Conservation (phyloP, 2,329 filamentous ascomycete species). For the Furcasterigmium sp. region DNA sequence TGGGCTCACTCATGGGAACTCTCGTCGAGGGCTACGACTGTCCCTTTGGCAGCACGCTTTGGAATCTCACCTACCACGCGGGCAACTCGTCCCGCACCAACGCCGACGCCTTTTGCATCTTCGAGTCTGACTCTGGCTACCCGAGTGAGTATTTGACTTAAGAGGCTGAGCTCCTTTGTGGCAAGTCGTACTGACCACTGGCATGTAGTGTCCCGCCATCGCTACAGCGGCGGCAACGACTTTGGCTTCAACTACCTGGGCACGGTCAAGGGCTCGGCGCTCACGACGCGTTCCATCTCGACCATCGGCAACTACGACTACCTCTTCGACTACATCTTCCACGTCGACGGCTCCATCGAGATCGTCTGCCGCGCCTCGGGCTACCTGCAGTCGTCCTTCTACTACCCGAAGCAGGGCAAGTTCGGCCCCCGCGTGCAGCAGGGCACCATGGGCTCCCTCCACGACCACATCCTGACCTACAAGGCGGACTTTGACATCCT, state of each 20-base stretch:
- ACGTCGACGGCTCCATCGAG: constrained; percentile 30
- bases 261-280: constrained; percentile 24
- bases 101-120: constrained; percentile 30
- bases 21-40: constrained; percentile 37
- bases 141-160: constrained; percentile 9
- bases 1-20: constrained; percentile 27
- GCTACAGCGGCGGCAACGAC: constrained; percentile 14
- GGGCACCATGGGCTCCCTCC: constrained; percentile 25
- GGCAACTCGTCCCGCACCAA: constrained; percentile 21
- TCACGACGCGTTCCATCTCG: constrained; percentile 15
- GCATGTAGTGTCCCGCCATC: constrained; percentile 26
- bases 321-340: constrained; percentile 29
- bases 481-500: constrained; percentile 34
- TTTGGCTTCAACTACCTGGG: constrained; percentile 23
- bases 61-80: constrained; percentile 24
- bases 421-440: constrained; percentile 29
- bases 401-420: constrained; percentile 23
- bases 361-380: constrained; percentile 32
- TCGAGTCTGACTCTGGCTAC: constrained; percentile 28
- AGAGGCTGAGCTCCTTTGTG: no score
- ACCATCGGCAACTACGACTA: constrained; percentile 38
- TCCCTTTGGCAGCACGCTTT: constrained; percentile 30
- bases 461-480: constrained; percentile 32
- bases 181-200: no score
- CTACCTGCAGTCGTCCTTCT: constrained; percentile 28